phyloP scores from a whole-genome alignment of 2,329 filamentous ascomycete genomes.

The Rhexocercosporidium sp. region DNA sequence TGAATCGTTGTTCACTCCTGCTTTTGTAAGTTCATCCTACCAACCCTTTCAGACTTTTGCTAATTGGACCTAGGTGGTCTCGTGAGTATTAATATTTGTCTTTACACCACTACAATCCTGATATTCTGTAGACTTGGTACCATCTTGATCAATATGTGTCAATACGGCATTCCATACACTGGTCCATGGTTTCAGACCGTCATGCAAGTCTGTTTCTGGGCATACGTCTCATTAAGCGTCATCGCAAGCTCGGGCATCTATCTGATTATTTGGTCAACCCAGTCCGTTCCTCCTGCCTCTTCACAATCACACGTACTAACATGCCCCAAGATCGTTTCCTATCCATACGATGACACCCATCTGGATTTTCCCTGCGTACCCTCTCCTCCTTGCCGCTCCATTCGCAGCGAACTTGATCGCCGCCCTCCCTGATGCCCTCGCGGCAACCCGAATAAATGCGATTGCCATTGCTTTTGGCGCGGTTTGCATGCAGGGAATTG shows the following conservation, averaged over 20 bases:
- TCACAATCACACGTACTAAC: neutral
- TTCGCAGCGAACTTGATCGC: constrained; percentile 64
- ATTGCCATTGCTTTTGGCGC: constrained; percentile 55
- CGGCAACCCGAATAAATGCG: constrained; percentile 49
- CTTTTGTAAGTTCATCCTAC: constrained; percentile 55
- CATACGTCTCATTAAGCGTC: constrained; percentile 72
- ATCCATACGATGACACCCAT: constrained; percentile 86
- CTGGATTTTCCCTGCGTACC: constrained; percentile 88
- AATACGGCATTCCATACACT: constrained; percentile 71
- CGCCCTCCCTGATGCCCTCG: constrained; percentile 30
- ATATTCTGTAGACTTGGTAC: constrained; percentile 71
- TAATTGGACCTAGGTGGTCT: constrained; percentile 48
- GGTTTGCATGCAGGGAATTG: constrained; percentile 58
- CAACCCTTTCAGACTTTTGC: constrained; percentile 8
- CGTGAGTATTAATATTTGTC: constrained; percentile 43
- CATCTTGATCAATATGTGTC: constrained; percentile 76
- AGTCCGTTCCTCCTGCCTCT: constrained; percentile 45
- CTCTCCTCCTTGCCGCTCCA: constrained; percentile 76
- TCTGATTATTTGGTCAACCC: constrained; percentile 70
- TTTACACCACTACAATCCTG: constrained; percentile 58
- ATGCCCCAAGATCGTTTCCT: constrained; percentile 51
- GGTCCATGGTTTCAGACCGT: constrained; percentile 64
- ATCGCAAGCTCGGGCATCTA: constrained; percentile 74
- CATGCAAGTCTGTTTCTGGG: constrained; percentile 76
- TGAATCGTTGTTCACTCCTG: constrained; percentile 78